Percentiles rank a stretch among this genome's conserved stretches.
These are phyloP conservation scores for Geotrichum fermentans DNA, from an alignment of 1,139 yeast species.

Conservation along the genomic window DNA sequence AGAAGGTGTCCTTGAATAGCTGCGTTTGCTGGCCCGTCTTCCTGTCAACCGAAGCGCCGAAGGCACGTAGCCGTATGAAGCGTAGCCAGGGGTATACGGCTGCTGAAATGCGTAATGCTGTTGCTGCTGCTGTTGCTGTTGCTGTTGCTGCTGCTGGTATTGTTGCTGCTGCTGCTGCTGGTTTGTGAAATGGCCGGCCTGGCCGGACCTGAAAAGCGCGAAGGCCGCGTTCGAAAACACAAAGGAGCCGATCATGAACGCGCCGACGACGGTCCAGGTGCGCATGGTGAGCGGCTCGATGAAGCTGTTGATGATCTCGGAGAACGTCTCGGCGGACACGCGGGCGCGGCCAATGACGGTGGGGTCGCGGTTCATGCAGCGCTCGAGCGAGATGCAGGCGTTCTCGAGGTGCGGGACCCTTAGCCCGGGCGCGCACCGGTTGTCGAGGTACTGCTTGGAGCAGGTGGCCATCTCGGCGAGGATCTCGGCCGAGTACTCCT, in stretches of 20 bases:
- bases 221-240: conserved; percentile 14
- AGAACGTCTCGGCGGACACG: conserved; percentile 75
- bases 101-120: not conserved
- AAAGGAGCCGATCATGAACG: conserved; percentile 38
- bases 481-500: conserved; percentile 55
- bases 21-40: no score
- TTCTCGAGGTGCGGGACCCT: conserved; percentile 67
- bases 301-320: conserved; percentile 74
- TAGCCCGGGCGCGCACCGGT: conserved; percentile 55
- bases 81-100: not conserved
- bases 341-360: conserved; percentile 65
- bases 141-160: not conserved
- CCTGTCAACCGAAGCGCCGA: no score
- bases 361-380: conserved; percentile 86
- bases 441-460: conserved; percentile 60
- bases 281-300: conserved; percentile 72
- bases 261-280: conserved; percentile 50
- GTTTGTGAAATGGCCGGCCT: not conserved
- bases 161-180: not conserved
- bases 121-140: not conserved
- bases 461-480: conserved; percentile 67
- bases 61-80: not conserved
- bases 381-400: conserved; percentile 70
- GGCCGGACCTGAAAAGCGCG: conserved; percentile 7
- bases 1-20: no score